Percentiles rank a stretch among this genome's conserved stretches.
Conservation (phyloP, 768 basidiomycete species). For the Naematelia encephala region DNA sequence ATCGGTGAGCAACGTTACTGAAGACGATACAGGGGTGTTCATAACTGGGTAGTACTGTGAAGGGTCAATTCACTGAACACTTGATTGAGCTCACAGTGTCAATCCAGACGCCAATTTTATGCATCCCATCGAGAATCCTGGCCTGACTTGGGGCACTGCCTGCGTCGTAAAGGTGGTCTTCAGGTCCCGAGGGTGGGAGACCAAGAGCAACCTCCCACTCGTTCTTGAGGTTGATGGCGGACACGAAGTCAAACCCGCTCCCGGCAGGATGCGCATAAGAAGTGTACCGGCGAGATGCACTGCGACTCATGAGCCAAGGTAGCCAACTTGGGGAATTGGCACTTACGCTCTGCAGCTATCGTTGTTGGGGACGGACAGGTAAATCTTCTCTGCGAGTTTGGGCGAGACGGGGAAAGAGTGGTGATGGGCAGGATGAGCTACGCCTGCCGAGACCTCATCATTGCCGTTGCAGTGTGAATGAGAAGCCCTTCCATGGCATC, state of each 20-base stretch:
- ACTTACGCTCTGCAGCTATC: slow-evolving; percentile 45
- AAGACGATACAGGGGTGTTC: slow-evolving; percentile 70
- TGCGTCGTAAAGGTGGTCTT: slow-evolving; percentile 43
- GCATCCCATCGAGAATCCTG: slow-evolving; percentile 24
- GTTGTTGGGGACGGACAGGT: slow-evolving; percentile 44
- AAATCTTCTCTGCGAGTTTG: slow-evolving; percentile 45
- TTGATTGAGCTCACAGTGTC: slow-evolving; percentile 40
- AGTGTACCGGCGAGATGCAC: slow-evolving; percentile 44
- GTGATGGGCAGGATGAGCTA: neutral
- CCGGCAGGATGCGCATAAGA: slow-evolving; percentile 44
- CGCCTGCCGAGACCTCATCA: neutral
- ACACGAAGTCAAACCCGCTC: slow-evolving; percentile 43
- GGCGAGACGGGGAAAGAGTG: slow-evolving; percentile 16
- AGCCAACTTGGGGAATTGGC: neutral
- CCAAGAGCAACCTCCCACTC: slow-evolving; percentile 46
- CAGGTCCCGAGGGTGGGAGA: slow-evolving; percentile 34
- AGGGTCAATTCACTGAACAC: neutral
- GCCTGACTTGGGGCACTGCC: slow-evolving; percentile 38
- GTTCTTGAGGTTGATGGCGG: slow-evolving; percentile 45
- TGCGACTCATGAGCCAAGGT: slow-evolving; percentile 7
- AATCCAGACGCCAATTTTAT: slow-evolving; percentile 45
- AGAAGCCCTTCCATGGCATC: neutral
- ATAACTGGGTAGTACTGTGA: slow-evolving; percentile 74
- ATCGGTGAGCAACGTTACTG: slow-evolving; percentile 63
- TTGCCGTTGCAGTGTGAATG: neutral